phyloP scores from a whole-genome alignment of 192 early-diverging fungal genomes.

The Podila horticola region DNA sequence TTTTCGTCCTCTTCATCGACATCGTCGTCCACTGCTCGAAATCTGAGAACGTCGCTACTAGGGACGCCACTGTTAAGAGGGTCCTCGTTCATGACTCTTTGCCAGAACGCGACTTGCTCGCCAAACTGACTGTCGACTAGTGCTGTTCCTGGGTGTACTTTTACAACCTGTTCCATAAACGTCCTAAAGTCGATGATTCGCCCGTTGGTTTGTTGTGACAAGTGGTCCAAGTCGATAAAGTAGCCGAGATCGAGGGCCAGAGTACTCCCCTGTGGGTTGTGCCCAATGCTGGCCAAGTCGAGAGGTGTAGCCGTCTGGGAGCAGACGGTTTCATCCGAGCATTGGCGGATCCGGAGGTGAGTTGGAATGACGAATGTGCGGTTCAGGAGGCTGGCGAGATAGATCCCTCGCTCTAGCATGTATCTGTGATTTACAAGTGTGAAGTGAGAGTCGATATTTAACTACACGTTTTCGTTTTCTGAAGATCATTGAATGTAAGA shows the following conservation, averaged over 20 bases:
- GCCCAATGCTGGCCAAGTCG: conserved; percentile 13
- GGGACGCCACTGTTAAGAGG: neutral
- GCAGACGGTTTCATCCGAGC: conserved; percentile 14
- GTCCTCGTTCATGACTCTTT: neutral
- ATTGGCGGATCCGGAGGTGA: conserved; percentile 19
- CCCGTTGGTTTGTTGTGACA: neutral
- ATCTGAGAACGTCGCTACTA: neutral
- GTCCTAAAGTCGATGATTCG: conserved; percentile 16
- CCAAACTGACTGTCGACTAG: conserved; percentile 23
- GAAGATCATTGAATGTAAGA: too few species aligned
- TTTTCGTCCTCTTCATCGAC: neutral
- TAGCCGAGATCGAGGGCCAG: conserved; percentile 25
- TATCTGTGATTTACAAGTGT: conserved; percentile 12
- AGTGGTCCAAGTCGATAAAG: conserved; percentile 14
- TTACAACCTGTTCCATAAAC: conserved; percentile 26
- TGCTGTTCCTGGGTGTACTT: neutral
- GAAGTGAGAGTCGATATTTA: too few species aligned
- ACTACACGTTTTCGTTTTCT: too few species aligned
- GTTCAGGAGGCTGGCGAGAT: conserved; percentile 23
- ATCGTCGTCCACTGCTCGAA: neutral
- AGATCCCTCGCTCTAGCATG: conserved; percentile 28
- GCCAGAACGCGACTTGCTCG: conserved; percentile 17
- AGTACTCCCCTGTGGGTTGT: conserved; percentile 23
- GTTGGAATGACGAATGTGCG: conserved; percentile 22
- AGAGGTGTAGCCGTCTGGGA: conserved; percentile 5